Evolutionary conservation across 139 green algal species (phyloP).

Genomic region (Trebouxia sp.): DNA sequence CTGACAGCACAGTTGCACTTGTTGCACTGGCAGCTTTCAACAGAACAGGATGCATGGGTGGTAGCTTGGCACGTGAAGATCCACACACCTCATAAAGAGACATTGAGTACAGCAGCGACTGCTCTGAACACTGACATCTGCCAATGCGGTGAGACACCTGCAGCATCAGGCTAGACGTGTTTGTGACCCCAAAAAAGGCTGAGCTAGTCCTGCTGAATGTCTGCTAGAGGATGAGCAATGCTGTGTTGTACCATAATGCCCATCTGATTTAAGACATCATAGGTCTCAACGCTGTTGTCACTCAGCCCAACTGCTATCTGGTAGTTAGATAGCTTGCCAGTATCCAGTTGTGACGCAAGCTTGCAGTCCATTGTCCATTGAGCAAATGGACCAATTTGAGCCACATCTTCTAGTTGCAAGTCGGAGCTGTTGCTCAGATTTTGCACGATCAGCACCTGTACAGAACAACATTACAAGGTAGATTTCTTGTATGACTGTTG

Average conservation of each 20-base stretch:
- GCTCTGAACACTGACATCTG: constrained; percentile 33
- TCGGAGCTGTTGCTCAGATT: neutral
- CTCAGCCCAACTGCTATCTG: constrained; percentile 47
- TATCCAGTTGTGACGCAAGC: neutral
- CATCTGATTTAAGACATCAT: constrained; percentile 4
- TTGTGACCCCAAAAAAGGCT: too few relatives aligned
- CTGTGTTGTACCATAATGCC: neutral
- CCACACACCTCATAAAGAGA: constrained; percentile 15
- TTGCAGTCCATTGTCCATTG: constrained; percentile 30
- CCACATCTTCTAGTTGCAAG: neutral
- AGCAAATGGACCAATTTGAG: constrained; percentile 8
- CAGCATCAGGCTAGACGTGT: neutral
- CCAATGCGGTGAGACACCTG: neutral
- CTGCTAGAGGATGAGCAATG: too few relatives aligned
- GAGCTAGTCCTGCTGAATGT: too few relatives aligned
- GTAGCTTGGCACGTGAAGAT: neutral
- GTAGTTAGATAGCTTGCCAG: neutral
- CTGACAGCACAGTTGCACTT: too few relatives aligned
- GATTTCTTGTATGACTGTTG: neutral
- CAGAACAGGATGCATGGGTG: too few relatives aligned
- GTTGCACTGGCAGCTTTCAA: too few relatives aligned
- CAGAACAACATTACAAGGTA: neutral
- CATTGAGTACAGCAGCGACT: constrained; percentile 58
- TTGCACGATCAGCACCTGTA: too few relatives aligned
- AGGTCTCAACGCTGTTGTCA: constrained; percentile 43